These are phyloP conservation scores for Scedosporium dehoogii DNA, from an alignment of 2,329 filamentous ascomycete genomes.

Conservation along the genomic window DNA sequence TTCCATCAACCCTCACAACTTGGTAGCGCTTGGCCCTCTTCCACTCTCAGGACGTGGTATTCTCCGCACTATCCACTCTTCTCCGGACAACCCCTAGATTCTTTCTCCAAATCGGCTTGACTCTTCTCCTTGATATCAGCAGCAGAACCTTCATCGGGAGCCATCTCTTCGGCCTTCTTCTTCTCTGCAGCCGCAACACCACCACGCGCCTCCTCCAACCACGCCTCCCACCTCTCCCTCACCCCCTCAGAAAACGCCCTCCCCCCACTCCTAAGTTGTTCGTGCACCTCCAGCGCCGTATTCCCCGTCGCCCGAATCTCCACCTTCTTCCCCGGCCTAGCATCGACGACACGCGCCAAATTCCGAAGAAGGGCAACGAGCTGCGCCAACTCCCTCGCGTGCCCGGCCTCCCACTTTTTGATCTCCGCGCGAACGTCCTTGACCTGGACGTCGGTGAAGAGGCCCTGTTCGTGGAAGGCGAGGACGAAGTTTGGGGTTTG, in stretches of 20 bases:
- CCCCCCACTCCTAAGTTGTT: constrained; percentile 14
- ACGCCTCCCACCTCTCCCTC: constrained; percentile 15
- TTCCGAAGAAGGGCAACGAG: constrained; percentile 17
- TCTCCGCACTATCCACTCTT: too few relatives aligned
- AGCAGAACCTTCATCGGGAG: constrained; percentile 8
- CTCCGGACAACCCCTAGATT: too few relatives aligned
- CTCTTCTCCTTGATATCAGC: background rate
- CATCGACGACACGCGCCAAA: background rate
- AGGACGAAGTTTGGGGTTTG: constrained; percentile 29
- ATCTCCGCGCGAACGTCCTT: constrained; percentile 20
- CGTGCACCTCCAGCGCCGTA: constrained; percentile 15
- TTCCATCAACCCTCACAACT: too few relatives aligned
- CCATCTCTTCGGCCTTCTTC: background rate
- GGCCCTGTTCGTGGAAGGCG: constrained; percentile 26
- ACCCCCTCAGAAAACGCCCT: constrained; percentile 15
- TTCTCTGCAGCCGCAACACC: background rate
- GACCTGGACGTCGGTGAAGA: constrained; percentile 26
- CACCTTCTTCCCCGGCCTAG: constrained; percentile 9
- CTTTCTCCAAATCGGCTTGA: too few relatives aligned
- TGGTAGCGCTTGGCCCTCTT: too few relatives aligned
- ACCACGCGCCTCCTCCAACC: constrained; percentile 11
- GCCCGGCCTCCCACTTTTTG: constrained; percentile 24
- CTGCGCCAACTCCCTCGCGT: constrained; percentile 18
- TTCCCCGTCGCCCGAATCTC: constrained; percentile 13
- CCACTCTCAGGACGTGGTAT: too few relatives aligned